Evolutionary conservation across 2,329 filamentous ascomycete species (phyloP).

Genomic region (Colletotrichum viniferum): DNA sequence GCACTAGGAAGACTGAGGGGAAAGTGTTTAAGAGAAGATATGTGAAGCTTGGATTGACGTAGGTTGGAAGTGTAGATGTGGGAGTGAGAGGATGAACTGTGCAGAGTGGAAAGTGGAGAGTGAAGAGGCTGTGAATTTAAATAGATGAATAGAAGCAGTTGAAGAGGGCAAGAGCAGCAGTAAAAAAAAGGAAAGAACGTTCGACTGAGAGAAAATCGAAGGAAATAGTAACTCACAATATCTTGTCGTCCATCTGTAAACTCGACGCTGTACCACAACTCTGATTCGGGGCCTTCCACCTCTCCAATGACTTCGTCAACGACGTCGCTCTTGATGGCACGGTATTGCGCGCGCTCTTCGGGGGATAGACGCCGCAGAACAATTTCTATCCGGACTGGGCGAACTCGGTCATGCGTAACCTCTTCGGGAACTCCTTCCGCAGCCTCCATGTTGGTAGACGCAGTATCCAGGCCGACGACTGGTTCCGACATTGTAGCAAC

Average conservation of each 20-base stretch:
- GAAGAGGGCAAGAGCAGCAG: background rate
- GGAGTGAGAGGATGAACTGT: background rate
- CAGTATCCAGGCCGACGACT: background rate
- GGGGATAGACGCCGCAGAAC: conserved; percentile 30
- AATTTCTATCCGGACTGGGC: conserved; percentile 30
- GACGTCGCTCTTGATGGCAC: conserved; percentile 35
- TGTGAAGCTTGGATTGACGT: background rate
- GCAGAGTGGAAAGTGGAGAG: background rate
- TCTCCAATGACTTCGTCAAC: conserved; percentile 41
- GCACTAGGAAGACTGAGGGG: background rate
- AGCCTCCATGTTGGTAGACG: background rate
- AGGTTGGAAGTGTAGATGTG: background rate
- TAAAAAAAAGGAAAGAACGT: background rate
- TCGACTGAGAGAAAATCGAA: background rate
- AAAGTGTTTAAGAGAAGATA: background rate
- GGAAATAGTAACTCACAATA: conserved; percentile 41
- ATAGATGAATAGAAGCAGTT: background rate
- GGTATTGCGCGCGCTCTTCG: conserved; percentile 34
- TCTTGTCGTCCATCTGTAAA: conserved; percentile 52
- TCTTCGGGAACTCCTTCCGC: background rate
- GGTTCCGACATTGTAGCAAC: background rate
- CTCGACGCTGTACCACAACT: conserved; percentile 41
- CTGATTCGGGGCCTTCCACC: conserved; percentile 26
- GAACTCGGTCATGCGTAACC: background rate
- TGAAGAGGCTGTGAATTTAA: background rate